Evolutionary conservation across 495 filamentous ascomycete species (phyloP).

Genomic region (Penicillium atrosanguineum): DNA sequence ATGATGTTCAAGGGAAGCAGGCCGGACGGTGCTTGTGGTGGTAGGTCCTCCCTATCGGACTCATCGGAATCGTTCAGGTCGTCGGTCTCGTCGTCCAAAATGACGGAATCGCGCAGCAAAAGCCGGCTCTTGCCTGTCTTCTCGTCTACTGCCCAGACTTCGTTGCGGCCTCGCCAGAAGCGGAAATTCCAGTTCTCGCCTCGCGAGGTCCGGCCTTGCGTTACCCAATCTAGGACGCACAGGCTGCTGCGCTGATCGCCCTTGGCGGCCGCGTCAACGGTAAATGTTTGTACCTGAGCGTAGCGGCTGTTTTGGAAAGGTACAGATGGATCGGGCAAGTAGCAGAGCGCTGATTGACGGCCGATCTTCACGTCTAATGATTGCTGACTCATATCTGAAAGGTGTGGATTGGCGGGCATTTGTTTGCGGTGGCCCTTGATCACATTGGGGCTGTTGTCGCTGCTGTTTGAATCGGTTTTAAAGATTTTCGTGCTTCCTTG

Average conservation of each 20-base stretch:
- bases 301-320: constrained; percentile 80
- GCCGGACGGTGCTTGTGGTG: constrained; percentile 20
- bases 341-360: constrained; percentile 67
- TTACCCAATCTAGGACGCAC: constrained; percentile 90
- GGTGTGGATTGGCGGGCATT: constrained; percentile 21
- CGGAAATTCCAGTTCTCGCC: constrained; percentile 88
- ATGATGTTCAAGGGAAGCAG: constrained; percentile 31
- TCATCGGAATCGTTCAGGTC: constrained; percentile 26
- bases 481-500: constrained; percentile 97
- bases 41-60: constrained; percentile 34
- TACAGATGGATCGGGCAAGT: constrained; percentile 92
- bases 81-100: constrained; percentile 57
- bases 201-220: constrained; percentile 75
- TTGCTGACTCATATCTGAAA: constrained; percentile 63
- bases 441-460: constrained; percentile 16
- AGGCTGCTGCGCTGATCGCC: constrained; percentile 49
- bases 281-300: constrained; percentile 76
- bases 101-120: constrained; percentile 75
- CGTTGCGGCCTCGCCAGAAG: constrained; percentile 77
- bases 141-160: constrained; percentile 65
- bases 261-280: constrained; percentile 54
- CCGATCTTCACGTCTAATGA: constrained; percentile 60
- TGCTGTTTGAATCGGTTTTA: constrained; percentile 57
- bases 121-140: constrained; percentile 51
- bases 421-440: constrained; percentile 31